A percentile compares a stretch with the other conserved stretches of the same genome.
These are phyloP conservation scores for Wickerhamomyces sp. DNA, from an alignment of 1,139 yeast genomes.

Conservation along the genomic window DNA sequence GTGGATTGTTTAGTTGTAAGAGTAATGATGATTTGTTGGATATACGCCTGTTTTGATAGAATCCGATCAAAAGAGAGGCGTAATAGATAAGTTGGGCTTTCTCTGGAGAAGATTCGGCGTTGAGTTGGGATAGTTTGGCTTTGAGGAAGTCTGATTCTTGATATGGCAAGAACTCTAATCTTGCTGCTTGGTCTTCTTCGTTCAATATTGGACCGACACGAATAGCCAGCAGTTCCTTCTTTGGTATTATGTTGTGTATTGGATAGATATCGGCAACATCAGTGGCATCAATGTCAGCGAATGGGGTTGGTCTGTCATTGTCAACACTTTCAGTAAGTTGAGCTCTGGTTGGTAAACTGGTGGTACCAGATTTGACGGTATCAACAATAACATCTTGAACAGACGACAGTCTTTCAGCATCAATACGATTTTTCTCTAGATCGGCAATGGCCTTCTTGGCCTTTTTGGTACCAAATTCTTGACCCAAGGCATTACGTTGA, in stretches of 20 bases:
- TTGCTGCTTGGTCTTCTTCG: conserved; percentile 43
- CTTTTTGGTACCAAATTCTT: conserved; percentile 94
- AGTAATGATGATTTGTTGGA: conserved; percentile 55
- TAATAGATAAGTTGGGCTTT: conserved; percentile 71
- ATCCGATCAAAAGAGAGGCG: conserved; percentile 73
- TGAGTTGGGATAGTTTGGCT: conserved; percentile 39
- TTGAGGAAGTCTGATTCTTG: conserved; percentile 49
- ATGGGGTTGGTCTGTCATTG: conserved; percentile 79
- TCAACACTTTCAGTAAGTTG: conserved; percentile 48
- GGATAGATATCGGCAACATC: conserved; percentile 81
- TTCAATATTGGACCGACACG: conserved; percentile 53
- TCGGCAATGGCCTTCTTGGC: conserved; percentile 88
- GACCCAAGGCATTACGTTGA: conserved; percentile 83
- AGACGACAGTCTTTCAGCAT: conserved; percentile 71
- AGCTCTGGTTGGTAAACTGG: conserved; percentile 63
- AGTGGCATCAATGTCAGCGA: conserved; percentile 69
- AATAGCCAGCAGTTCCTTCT: conserved; percentile 56
- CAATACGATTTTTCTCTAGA: conserved; percentile 78
- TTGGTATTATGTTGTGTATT: conserved; percentile 61
- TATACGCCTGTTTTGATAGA: conserved; percentile 67
- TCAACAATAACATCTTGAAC: conserved; percentile 80
- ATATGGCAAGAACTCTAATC: conserved; percentile 59
- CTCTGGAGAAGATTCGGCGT: conserved; percentile 43
- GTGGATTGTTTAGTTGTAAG: conserved; percentile 60
- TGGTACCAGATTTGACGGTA: conserved; percentile 66